Evolutionary conservation across 208 protist species (phyloP).

Genomic region (Trypanosoma vivax): DNA sequence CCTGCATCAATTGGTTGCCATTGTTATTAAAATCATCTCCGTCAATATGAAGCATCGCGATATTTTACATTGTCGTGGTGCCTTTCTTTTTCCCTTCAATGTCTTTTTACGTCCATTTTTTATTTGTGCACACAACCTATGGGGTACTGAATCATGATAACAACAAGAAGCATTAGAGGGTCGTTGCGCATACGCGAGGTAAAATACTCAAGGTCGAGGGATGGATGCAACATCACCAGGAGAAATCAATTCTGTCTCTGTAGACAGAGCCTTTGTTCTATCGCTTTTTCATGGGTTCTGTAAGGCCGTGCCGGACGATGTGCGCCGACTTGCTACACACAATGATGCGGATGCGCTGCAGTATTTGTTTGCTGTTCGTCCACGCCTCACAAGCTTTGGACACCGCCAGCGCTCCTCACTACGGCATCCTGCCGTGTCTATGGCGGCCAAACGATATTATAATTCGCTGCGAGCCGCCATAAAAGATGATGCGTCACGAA

Average conservation of each 20-base stretch:
- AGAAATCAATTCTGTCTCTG: neutral
- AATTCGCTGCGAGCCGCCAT: constrained; percentile 20
- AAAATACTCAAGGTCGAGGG: neutral
- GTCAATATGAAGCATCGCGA: too few relatives aligned
- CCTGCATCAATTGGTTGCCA: too few relatives aligned
- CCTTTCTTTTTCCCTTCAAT: too few relatives aligned
- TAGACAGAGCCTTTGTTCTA: constrained; percentile 13
- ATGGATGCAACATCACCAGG: neutral
- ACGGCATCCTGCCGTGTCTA: constrained; percentile 74
- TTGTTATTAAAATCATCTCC: too few relatives aligned
- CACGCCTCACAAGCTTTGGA: constrained; percentile 58
- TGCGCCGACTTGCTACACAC: constrained; percentile 31
- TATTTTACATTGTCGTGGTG: too few relatives aligned
- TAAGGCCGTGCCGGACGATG: constrained; percentile 47
- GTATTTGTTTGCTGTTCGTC: constrained; percentile 63
- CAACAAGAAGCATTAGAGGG: too few relatives aligned
- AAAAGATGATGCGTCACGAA: constrained; percentile 13
- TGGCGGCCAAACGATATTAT: constrained; percentile 70
- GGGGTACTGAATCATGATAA: too few relatives aligned
- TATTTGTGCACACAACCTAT: too few relatives aligned
- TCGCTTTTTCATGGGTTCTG: constrained; percentile 61
- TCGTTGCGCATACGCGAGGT: too few relatives aligned
- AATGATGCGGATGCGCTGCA: constrained; percentile 52
- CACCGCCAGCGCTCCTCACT: constrained; percentile 63
- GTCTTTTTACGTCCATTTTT: too few relatives aligned